Conservation (phyloP, 306 rosid species). For the Cucurbita pepo region DNA sequence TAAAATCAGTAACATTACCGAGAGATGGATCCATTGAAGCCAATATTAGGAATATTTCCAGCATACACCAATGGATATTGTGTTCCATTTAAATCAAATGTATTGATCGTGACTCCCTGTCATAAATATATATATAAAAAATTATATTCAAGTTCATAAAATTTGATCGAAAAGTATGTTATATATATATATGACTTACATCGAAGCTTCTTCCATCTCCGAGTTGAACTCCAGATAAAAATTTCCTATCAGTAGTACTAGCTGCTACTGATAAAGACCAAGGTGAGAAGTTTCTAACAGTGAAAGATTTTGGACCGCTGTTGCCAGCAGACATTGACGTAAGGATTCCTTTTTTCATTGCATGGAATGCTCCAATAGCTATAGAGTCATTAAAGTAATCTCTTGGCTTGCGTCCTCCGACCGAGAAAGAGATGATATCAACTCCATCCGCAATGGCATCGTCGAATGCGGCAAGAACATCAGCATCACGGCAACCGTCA, state of each 20-base stretch:
- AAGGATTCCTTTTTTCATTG: background rate
- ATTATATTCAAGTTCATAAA: too few species aligned
- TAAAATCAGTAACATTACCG: background rate
- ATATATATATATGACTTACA: background rate
- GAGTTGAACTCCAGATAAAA: background rate
- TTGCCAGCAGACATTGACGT: background rate
- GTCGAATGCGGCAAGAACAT: background rate
- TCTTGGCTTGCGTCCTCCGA: rapidly evolving
- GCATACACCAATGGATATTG: background rate
- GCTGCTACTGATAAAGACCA: background rate
- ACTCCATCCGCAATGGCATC: background rate
- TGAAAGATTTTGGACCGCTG: background rate
- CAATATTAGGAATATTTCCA: background rate
- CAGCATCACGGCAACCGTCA: background rate
- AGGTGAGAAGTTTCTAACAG: background rate
- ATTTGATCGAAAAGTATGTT: too few species aligned
- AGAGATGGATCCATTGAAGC: background rate
- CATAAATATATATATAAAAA: too few species aligned
- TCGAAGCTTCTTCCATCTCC: background rate
- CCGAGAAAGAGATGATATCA: background rate
- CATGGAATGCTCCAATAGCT: background rate
- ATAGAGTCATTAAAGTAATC: background rate
- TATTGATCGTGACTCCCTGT: background rate
- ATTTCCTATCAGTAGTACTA: background rate
- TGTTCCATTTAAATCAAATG: background rate